Evolutionary conservation across 148 eudicot species (phyloP).

Genomic region (Rhododendron molle): DNA sequence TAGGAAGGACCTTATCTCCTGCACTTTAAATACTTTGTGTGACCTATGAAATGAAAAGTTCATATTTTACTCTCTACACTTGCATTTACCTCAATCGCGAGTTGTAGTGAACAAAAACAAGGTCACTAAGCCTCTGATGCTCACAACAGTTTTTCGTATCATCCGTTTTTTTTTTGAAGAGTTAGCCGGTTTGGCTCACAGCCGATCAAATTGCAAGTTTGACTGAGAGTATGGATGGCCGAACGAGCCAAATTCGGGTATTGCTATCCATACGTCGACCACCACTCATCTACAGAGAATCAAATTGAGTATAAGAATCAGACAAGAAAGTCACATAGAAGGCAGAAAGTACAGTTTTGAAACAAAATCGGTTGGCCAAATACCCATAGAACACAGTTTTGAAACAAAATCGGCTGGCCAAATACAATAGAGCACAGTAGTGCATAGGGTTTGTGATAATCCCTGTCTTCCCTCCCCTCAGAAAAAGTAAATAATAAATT

Average conservation of each 20-base stretch:
- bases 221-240: constrained; percentile 82
- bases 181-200: constrained; percentile 40
- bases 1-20: neutral
- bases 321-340: neutral
- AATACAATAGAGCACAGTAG: neutral
- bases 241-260: constrained; percentile 82
- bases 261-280: constrained; percentile 90
- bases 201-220: constrained; percentile 64
- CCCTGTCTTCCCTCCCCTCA: neutral
- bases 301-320: neutral
- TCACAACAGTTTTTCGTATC: constrained; percentile 60
- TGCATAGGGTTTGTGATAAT: neutral
- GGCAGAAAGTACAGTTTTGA: neutral
- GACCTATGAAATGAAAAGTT: neutral
- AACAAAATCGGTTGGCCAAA: neutral
- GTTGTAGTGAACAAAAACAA: constrained; percentile 76
- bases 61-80: constrained; percentile 12
- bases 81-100: constrained; percentile 66
- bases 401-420: neutral
- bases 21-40: neutral
- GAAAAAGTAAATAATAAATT: neutral
- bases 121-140: constrained; percentile 73
- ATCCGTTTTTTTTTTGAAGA: constrained; percentile 58
- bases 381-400: neutral
- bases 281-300: constrained; percentile 71